These are phyloP conservation scores for Camelina laxa DNA, from an alignment of 345 rosid genomes.

Conservation along the genomic window DNA sequence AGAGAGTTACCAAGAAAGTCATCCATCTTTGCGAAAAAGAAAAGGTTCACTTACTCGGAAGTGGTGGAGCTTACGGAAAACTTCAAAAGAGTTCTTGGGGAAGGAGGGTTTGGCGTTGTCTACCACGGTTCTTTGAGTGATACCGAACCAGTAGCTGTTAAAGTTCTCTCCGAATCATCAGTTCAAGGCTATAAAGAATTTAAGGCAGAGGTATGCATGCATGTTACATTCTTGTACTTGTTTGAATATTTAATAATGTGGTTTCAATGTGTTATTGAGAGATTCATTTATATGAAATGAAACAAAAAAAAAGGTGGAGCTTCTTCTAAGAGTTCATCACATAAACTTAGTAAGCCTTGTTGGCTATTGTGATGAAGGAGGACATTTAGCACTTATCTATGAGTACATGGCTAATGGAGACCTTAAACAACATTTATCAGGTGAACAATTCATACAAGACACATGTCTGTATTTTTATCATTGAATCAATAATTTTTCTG, in stretches of 20 bases:
- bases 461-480: not conserved
- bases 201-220: constrained; percentile 44
- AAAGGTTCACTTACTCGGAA: constrained; percentile 42
- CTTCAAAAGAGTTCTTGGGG: constrained; percentile 48
- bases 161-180: constrained; percentile 50
- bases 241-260: not conserved
- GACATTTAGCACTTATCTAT: constrained; percentile 46
- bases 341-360: constrained; percentile 46
- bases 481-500: not conserved
- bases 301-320: constrained; percentile 42
- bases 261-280: not conserved
- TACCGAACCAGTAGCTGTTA: constrained; percentile 49
- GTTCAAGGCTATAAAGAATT: constrained; percentile 51
- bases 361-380: constrained; percentile 51
- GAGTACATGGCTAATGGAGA: constrained; percentile 52
- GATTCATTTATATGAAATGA: not conserved
- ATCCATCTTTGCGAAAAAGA: constrained; percentile 37
- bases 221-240: not conserved
- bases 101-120: constrained; percentile 52
- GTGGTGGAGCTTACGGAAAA: constrained; percentile 43
- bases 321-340: constrained; percentile 52
- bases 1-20: constrained; percentile 26
- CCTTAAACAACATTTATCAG: constrained; percentile 42
- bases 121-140: constrained; percentile 46
- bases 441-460: constrained; percentile 1